phyloP scores from a whole-genome alignment of 1,284 basidiomycete genomes.

The Austropuccinia psidii region DNA sequence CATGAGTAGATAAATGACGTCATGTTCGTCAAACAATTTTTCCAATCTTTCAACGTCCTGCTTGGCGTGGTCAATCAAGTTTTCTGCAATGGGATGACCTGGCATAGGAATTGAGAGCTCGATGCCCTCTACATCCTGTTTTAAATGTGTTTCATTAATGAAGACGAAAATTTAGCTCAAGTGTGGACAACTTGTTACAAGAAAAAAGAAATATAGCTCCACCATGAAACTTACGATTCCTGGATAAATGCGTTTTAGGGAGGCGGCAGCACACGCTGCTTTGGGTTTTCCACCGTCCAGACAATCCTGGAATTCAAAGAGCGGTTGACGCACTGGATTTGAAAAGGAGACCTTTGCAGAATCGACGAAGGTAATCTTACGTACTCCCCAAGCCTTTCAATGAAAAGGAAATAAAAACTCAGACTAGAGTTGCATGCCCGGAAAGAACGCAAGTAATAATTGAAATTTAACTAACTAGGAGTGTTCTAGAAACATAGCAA shows the following conservation, averaged over 20 bases:
- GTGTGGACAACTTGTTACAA: not conserved
- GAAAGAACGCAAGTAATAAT: not conserved
- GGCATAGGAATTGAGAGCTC: constrained; percentile 89
- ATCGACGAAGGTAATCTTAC: constrained; percentile 86
- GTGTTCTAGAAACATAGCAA: constrained; percentile 81
- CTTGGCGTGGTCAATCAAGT: constrained; percentile 56
- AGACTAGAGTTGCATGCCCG: not conserved
- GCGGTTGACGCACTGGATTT: constrained; percentile 90
- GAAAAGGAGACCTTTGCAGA: constrained; percentile 86
- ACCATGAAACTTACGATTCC: constrained; percentile 63
- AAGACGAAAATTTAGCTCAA: not conserved
- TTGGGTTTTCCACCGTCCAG: constrained; percentile 88
- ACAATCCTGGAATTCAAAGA: constrained; percentile 92
- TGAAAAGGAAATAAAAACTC: not conserved
- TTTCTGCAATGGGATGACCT: constrained; percentile 69
- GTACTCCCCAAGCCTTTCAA: constrained; percentile 80
- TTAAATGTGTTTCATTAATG: not conserved
- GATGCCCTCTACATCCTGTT: constrained; percentile 67
- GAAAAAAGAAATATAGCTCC: constrained; percentile 12
- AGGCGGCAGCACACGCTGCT: constrained; percentile 80
- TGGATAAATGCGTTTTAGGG: constrained; percentile 79
- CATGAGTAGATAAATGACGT: constrained; percentile 91
- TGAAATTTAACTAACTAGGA: constrained; percentile 60
- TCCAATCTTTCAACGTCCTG: constrained; percentile 67
- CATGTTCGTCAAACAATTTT: constrained; percentile 69